phyloP scores from a whole-genome alignment of 495 filamentous ascomycete species.

The Penicillium argentinense region DNA sequence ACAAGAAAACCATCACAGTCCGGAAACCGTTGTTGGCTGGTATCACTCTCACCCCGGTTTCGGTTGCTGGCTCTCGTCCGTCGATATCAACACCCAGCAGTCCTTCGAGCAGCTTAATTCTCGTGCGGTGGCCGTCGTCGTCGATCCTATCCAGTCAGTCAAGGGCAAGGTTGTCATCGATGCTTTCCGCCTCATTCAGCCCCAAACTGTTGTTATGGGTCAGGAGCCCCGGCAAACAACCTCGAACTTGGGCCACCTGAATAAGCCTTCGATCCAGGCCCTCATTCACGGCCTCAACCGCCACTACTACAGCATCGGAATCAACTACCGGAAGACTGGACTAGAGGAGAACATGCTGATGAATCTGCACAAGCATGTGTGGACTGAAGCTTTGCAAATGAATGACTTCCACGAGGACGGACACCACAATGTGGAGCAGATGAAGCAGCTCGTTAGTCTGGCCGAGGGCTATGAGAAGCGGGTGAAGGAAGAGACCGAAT shows the following conservation, averaged over 20 bases:
- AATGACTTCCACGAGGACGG: slow-evolving; percentile 89
- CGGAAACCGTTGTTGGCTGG: slow-evolving; percentile 97
- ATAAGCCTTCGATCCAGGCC: slow-evolving; percentile 99
- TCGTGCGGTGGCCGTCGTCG: slow-evolving; percentile 93
- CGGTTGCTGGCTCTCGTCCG: slow-evolving; percentile 97
- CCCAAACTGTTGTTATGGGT: slow-evolving; percentile 96
- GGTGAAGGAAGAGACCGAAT: slow-evolving; percentile 95
- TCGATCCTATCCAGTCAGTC: slow-evolving; percentile 98
- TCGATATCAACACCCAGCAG: slow-evolving; percentile 99
- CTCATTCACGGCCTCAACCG: slow-evolving; percentile 97
- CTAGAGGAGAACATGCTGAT: slow-evolving; percentile 99
- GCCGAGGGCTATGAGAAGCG: slow-evolving; percentile 98
- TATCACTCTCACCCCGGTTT: slow-evolving; percentile 99
- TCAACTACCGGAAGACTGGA: slow-evolving; percentile 96
- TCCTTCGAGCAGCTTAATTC: slow-evolving; percentile 97
- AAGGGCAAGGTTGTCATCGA: slow-evolving; percentile 99
- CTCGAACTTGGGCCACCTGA: slow-evolving; percentile 94
- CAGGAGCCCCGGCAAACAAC: slow-evolving; percentile 98
- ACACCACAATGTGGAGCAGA: slow-evolving; percentile 75
- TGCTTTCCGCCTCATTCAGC: slow-evolving; percentile 98
- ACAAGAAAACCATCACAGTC: slow-evolving; percentile 49
- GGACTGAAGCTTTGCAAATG: slow-evolving; percentile 98
- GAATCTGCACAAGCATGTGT: slow-evolving; percentile 99
- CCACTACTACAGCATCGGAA: slow-evolving; percentile 98
- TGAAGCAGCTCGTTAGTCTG: slow-evolving; percentile 82